A percentile compares a stretch with the other conserved stretches of the same genome.
Conservation (phyloP, 768 basidiomycete genomes). For the Boletus pseudopeckii region DNA sequence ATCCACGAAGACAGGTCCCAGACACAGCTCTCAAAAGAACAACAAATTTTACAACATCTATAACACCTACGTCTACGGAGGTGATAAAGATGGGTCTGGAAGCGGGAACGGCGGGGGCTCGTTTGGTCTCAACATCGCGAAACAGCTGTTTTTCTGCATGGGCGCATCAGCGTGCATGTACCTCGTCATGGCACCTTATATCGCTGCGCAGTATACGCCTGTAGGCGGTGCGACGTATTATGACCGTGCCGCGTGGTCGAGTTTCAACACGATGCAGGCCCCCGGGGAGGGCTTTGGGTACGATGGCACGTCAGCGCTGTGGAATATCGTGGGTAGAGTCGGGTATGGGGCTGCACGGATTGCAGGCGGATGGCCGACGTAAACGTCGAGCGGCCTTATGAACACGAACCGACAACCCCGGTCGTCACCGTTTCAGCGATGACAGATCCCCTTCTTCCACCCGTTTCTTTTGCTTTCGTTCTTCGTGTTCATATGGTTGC, state of each 20-base stretch:
- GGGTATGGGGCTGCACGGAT: constrained; percentile 74
- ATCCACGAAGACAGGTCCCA: constrained; percentile 29
- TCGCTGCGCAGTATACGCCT: constrained; percentile 50
- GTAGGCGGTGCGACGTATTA: constrained; percentile 71
- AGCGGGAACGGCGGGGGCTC: constrained; percentile 15
- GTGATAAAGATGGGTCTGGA: constrained; percentile 37
- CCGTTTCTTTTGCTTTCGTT: neutral
- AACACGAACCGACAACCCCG: constrained; percentile 6
- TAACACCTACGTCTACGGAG: constrained; percentile 63
- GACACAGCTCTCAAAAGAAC: constrained; percentile 38
- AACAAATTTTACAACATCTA: constrained; percentile 83
- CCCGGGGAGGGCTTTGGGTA: constrained; percentile 67
- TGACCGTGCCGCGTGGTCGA: constrained; percentile 75
- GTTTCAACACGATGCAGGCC: constrained; percentile 69
- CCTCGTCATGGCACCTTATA: constrained; percentile 58
- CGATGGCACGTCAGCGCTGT: constrained; percentile 59
- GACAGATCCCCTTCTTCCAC: neutral
- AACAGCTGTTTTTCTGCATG: constrained; percentile 54
- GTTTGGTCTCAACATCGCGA: constrained; percentile 35
- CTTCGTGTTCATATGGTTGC: constrained; percentile 19
- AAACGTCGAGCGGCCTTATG: constrained; percentile 6
- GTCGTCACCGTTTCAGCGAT: constrained; percentile 11
- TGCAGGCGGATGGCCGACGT: constrained; percentile 77
- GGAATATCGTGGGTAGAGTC: constrained; percentile 68
- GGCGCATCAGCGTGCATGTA: constrained; percentile 62